Evolutionary conservation across 257 asterid genomes (phyloP), one percentile per base, ranked within the genome.

Genomic region (Misopates orontium): DNA sequence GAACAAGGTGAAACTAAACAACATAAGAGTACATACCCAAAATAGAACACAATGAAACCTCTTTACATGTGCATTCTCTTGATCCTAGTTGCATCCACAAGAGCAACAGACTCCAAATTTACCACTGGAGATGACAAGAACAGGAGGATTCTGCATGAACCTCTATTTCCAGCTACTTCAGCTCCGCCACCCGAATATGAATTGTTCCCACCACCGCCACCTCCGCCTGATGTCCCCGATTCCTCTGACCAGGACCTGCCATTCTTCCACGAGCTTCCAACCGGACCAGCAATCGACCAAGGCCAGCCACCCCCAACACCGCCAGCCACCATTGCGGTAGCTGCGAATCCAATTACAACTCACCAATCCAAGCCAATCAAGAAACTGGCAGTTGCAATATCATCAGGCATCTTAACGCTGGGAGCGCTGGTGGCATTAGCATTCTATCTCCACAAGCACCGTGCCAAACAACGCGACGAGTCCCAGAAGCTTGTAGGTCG

Each of bases 81-180:
- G 11, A 44, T 72, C 47, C 71, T 80, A 22, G 42, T 36, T 36
- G 42, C 42, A 5, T 36, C 42, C 42, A 36, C 42, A 36, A 36
- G 42, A 36, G 42, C 8, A 36, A 10, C 42, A 36, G 11, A 36
- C 4, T 9, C 42, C 11, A 36, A 36, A 36, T 36, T 36, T 36
- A 8, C 8, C 42, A 36, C 42, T 4, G 42, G 42, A 36, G 42
- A 9, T 36, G 64, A 49, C 14, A 74, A 48, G 7, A 72, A 52
- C 69, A 79, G 97, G 55, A 87, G 91, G 79, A 80, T 85, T 60
- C 81, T 90, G 36, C 97, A 90, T 74, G 91, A 90, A 18, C 95
- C 95, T 44, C 52, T 90, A 55, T 87, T 82, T 56, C 95, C 94
- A 8, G 83, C 49, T 6, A 71, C 65, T 72, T 65, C 90, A 28